Evolutionary conservation across 352 stramenopile species (phyloP).

Genomic region (Pythium aristosporum): DNA sequence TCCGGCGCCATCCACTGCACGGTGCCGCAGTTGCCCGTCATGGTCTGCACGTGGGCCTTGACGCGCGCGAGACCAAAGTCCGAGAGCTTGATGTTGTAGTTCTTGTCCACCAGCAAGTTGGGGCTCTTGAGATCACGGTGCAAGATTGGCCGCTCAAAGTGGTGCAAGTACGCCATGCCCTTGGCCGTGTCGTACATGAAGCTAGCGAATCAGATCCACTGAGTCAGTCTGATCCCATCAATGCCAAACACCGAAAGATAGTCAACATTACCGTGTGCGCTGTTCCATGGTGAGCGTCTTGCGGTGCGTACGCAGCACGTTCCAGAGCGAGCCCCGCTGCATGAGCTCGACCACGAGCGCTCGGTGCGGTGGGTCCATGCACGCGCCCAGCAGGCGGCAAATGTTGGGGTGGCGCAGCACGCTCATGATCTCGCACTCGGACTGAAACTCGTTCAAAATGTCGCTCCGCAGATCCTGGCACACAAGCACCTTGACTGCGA

Average conservation of each 20-base stretch:
- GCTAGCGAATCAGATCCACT: constrained; percentile 22
- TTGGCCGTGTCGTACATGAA: constrained; percentile 80
- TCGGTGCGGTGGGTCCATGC: constrained; percentile 90
- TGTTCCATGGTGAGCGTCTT: constrained; percentile 46
- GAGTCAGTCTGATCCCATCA: too few relatives aligned
- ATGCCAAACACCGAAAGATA: constrained; percentile 34
- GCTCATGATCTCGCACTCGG: constrained; percentile 84
- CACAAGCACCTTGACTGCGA: constrained; percentile 79
- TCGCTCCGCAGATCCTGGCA: constrained; percentile 64
- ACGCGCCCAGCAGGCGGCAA: constrained; percentile 95
- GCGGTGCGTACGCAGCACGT: constrained; percentile 72
- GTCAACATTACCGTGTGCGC: constrained; percentile 31
- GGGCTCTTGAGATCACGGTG: too few relatives aligned
- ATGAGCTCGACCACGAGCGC: constrained; percentile 96
- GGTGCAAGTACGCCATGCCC: constrained; percentile 90
- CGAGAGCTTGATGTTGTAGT: constrained; percentile 89
- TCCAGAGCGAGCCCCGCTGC: constrained; percentile 92
- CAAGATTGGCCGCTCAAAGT: constrained; percentile 83
- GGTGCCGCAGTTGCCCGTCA: constrained; percentile 91
- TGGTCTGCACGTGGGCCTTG: constrained; percentile 91
- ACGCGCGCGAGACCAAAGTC: constrained; percentile 90
- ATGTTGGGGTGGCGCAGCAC: constrained; percentile 96
- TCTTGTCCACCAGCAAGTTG: constrained; percentile 83
- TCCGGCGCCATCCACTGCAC: constrained; percentile 88
- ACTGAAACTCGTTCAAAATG: constrained; percentile 73